Conservation (phyloP, 148 eudicot species). For the Rhododendron griersonianum region DNA sequence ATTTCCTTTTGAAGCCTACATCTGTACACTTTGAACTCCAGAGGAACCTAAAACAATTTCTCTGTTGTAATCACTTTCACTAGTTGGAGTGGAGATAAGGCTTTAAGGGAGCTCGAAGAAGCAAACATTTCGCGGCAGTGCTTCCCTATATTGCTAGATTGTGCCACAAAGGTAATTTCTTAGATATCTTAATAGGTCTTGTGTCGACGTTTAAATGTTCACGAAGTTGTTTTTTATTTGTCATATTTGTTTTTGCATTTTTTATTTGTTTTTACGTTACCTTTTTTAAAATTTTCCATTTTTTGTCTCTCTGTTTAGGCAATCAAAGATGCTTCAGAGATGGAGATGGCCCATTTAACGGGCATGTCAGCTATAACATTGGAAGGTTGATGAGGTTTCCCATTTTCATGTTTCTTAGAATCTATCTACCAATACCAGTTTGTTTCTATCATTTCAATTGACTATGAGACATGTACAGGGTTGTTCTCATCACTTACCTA, state of each 20-base stretch:
- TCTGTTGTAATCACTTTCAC: slow-evolving; percentile 12
- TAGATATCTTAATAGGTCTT: not conserved
- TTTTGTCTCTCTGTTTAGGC: slow-evolving; percentile 43
- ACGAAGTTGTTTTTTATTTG: not conserved
- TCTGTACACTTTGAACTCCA: not conserved
- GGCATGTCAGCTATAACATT: slow-evolving; percentile 57
- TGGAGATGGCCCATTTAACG: slow-evolving; percentile 57
- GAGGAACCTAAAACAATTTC: not conserved
- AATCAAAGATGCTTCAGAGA: slow-evolving; percentile 83
- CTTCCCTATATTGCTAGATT: slow-evolving; percentile 70
- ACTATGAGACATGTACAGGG: slow-evolving; percentile 42
- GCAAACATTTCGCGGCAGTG: slow-evolving; percentile 73
- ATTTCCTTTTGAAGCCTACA: not conserved
- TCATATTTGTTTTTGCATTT: not conserved
- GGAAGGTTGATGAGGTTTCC: slow-evolving; percentile 54
- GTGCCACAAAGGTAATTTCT: slow-evolving; percentile 64
- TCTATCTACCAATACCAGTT: not conserved
- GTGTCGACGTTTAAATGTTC: not conserved
- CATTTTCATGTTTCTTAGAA: slow-evolving; percentile 3
- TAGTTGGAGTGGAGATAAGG: slow-evolving; percentile 95
- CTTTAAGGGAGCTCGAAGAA: slow-evolving; percentile 79
- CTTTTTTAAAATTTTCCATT: not conserved
- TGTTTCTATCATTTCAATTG: slow-evolving; percentile 5
- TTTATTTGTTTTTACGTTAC: not conserved
- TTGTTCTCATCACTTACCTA: slow-evolving; percentile 68